Evolutionary conservation across 2,329 filamentous ascomycete species (phyloP).

Genomic region (Colletotrichum eleusines): DNA sequence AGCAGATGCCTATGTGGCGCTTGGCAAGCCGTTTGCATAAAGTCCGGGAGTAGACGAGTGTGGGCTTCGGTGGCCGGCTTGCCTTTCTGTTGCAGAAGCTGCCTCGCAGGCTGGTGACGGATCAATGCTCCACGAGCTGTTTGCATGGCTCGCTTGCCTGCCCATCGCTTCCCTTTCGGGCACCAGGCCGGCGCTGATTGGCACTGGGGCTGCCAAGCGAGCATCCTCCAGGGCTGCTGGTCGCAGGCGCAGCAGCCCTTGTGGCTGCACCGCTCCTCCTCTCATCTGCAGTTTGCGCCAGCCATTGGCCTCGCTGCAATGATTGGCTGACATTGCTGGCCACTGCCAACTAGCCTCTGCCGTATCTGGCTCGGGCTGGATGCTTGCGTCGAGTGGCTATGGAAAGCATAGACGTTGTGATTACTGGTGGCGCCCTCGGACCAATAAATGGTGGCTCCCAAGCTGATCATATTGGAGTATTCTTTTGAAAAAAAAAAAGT

Average conservation of each 20-base stretch:
- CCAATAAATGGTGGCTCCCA: constrained; percentile 19
- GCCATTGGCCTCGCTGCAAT: not conserved
- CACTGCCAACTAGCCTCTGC: constrained; percentile 4
- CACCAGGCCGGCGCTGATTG: constrained; percentile 26
- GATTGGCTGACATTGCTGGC: constrained; percentile 13
- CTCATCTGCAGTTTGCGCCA: constrained; percentile 21
- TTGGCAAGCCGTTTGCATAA: constrained; percentile 49
- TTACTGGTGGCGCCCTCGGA: constrained; percentile 4
- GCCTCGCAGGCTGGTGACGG: constrained; percentile 43
- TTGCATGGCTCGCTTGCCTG: constrained; percentile 33
- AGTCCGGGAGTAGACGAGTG: constrained; percentile 45
- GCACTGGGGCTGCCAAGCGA: constrained; percentile 23
- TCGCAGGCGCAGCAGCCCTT: constrained; percentile 19
- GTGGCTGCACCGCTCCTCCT: constrained; percentile 40
- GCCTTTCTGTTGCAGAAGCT: constrained; percentile 46
- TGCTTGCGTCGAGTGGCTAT: constrained; percentile 37
- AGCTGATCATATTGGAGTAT: not conserved
- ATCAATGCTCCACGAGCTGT: constrained; percentile 35
- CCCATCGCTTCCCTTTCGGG: constrained; percentile 34
- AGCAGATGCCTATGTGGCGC: constrained; percentile 25
- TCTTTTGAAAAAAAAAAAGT: constrained; percentile 1
- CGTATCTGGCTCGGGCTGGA: not conserved
- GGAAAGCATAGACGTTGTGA: constrained; percentile 5
- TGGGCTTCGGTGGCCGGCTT: constrained; percentile 41
- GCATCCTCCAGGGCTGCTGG: constrained; percentile 20